Evolutionary conservation across 202 grass and related monocot species (phyloP), one percentile per base, ranked within the genome.

Genomic region (Cymbopogon flexuosus): DNA sequence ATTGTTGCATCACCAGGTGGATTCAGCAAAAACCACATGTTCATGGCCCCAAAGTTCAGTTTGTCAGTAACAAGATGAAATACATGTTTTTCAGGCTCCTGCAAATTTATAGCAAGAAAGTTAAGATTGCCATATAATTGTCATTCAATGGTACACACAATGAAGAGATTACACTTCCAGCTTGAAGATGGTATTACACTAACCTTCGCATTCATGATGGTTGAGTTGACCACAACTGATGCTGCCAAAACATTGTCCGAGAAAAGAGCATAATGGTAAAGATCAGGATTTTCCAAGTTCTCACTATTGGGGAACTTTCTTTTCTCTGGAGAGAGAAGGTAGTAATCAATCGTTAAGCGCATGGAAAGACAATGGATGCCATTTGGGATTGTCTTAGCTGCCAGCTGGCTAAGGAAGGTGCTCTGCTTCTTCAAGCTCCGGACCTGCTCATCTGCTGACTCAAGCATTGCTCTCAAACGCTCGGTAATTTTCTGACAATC

Each of bases 1-100:
- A 91, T 88, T 36, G 83, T 91, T 76, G 86, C 86, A 21, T 84
- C 77, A 37, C 79, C 83, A 86, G 86, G 89, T 66, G 89, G 89
- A 85, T 91, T 91, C 59, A 88, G 82, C 58, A 91, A 86, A 88
- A 91, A 86, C 89, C 89, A 91, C 89, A 91, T 91, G 64, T 83
- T 91, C 86, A 91, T 86, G 54, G 89, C 86, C 57, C 83, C 89
- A 30, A 88, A 88, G 70, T 91, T 91, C 70, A 91, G 72, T 61
- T 91, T 91, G 62, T 91, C 89, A 47, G 89, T 91, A 40, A 91
- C 86, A 34, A 88, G 75, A 88, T 91, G 89, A 73, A 91, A 91
- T 39, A 91, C 86, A 88, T 91, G 89, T 64, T 91, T 91, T 62
- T 88, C 86, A 66, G 89, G 89, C n/a, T 88, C 89, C 89, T 91